Conservation (phyloP, 805 yeast genomes). For the Metschnikowia gelsemii region DNA sequence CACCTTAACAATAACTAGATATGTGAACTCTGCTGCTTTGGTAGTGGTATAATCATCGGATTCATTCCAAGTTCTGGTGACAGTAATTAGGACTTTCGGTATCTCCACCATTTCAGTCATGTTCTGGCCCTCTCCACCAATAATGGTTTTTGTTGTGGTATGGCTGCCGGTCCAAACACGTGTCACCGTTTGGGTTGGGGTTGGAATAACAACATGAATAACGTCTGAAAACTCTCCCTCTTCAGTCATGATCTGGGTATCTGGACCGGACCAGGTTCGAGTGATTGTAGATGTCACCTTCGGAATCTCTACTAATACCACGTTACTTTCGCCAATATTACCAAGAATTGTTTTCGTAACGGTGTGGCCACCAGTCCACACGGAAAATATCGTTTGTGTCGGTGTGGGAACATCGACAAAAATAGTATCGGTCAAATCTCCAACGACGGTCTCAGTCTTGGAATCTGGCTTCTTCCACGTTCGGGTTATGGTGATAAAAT, state of each 20-base stretch:
- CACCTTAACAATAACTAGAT: constrained; percentile 16
- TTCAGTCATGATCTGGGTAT: constrained; percentile 11
- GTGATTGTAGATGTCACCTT: constrained; percentile 13
- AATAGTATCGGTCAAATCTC: no score
- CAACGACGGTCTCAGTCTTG: no score
- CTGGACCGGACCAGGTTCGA: constrained; percentile 12
- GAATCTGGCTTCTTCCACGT: no score
- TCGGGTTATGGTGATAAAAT: no score
- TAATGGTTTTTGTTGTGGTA: constrained; percentile 9
- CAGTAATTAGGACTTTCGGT: constrained; percentile 3
- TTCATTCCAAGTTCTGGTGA: constrained; percentile 3
- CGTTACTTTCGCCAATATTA: no score
- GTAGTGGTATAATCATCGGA: constrained; percentile 8
- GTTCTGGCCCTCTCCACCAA: constrained; percentile 11
- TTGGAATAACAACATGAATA: constrained; percentile 7
- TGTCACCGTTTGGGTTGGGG: constrained; percentile 12
- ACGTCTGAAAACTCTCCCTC: constrained; percentile 14
- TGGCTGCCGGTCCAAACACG: constrained; percentile 12
- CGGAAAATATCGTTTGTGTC: no score
- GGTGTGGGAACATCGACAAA: no score
- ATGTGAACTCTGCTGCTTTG: background rate
- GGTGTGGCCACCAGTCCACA: no score
- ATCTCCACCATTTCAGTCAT: constrained; percentile 16
- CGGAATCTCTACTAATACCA: constrained; percentile 17
- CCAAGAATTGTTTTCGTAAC: no score